These are phyloP conservation scores for Magnolia changhungtana DNA, from an alignment of 164 flowering plant species.

Conservation along the genomic window DNA sequence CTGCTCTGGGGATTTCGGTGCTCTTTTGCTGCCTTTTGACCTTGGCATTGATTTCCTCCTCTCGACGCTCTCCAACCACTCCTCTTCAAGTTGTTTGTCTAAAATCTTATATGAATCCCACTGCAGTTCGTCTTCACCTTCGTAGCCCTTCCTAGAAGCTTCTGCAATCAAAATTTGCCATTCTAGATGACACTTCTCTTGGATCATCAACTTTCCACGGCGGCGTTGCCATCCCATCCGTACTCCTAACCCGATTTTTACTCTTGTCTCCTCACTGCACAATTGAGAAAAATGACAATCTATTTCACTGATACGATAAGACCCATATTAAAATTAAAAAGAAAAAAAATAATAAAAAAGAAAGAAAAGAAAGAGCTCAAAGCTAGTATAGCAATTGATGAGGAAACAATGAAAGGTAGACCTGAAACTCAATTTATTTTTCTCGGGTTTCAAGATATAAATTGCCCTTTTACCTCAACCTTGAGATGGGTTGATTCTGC, in stretches of 20 bases:
- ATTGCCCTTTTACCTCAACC: too few relatives aligned
- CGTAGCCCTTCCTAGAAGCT: slow-evolving; percentile 64
- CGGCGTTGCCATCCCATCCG: slow-evolving; percentile 76
- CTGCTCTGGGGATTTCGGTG: slow-evolving; percentile 84
- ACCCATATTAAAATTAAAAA: too few relatives aligned
- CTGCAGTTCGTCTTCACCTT: slow-evolving; percentile 67
- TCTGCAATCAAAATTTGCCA: slow-evolving; percentile 90
- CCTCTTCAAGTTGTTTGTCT: slow-evolving; percentile 50
- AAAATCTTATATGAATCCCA: slow-evolving; percentile 79
- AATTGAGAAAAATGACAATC: slow-evolving; percentile 1
- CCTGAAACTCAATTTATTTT: too few relatives aligned
- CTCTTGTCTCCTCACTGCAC: slow-evolving; percentile 71
- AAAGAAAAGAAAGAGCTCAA: too few relatives aligned
- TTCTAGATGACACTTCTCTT: slow-evolving; percentile 65
- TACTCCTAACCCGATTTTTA: slow-evolving; percentile 75
- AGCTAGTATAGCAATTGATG: too few relatives aligned
- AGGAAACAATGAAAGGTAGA: too few relatives aligned
- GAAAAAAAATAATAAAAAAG: neutral
- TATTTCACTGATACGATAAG: neutral
- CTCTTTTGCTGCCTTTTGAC: slow-evolving; percentile 61
- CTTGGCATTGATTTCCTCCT: slow-evolving; percentile 44
- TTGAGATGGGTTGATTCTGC: too few relatives aligned
- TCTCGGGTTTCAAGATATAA: too few relatives aligned
- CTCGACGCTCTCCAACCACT: slow-evolving; percentile 71
- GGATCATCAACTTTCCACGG: slow-evolving; percentile 52